Base-by-base conservation (phyloP, 177 flowering plant species). In the Vitis hybrid region DNA sequence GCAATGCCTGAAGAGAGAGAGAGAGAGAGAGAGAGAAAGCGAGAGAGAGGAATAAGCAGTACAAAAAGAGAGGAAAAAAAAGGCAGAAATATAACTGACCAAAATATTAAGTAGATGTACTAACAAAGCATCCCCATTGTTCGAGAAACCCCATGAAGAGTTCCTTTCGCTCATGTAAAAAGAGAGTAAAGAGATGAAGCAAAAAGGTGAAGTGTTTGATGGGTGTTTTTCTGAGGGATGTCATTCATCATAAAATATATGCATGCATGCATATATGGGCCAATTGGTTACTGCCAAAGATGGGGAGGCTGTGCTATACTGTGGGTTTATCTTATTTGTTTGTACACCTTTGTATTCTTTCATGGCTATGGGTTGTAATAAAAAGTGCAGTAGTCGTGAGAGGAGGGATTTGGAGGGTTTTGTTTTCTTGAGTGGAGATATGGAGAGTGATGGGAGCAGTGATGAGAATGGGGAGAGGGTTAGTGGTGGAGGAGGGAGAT, bases 71-170 rank as follows among this genome's bases (percentile, higher is more conserved):
- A 74, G 59, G 53, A 61, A 72, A 58, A 60, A 54, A 72, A 58
- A 60, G 41, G 52, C 21, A 21, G 4, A 7, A 32, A 58, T 24
- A 54, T 2, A 8, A 15, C 65, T 4, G 30, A 9, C 21, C 1
- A 48, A 35, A 54, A n/a, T 13, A 59, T 57, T 21, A 27, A 54
- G 18, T 18, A n/a, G 11, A 11, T 20, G 52, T 66, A 65, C 68
- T 15, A 64, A 12, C 27, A 65, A 50, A 71, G 70, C 59, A 35
- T 63, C 15, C 73, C 65, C 73, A 35, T 20, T 50, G 17, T 13
- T 69, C 73, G 73, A 74, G 77, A 74, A 74, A 53, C 51, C 17
- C 70, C 21, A 53, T 61, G 77, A 74, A 49, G 14, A 32, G 77
- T 74, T 64, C 2, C 77, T 74, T 70, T 74, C 77, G 17, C 41